Base-by-base conservation (phyloP, 371 early-diverging fungal species). In the Blakeslea trispora region DNA sequence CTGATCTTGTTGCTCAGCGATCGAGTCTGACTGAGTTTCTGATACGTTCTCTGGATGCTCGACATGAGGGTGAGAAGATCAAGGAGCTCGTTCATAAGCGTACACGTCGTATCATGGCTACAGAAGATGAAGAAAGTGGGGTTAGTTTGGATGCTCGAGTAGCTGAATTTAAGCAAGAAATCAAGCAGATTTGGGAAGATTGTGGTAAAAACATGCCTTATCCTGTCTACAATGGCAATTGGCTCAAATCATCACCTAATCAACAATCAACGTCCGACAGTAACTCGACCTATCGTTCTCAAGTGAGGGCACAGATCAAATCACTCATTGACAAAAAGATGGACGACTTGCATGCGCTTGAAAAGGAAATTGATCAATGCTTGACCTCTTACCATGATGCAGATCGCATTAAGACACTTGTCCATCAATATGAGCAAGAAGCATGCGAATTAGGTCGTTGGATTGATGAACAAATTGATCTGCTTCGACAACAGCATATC, bases 11-110 rank as follows among this genome's bases (percentile, higher is more conserved):
- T 45, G 55, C 65, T 0, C 80, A 79, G 37, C 67, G 77, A 5
- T 56, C 68, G 1, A 62, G 58, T 1, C 63, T 76, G 1, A 72
- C 67, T 6, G 77, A 79, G 23, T 74, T 75, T 37, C 43, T 74
- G 6, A 44, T 74, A 41, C 70, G 73, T 24, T 67, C 53, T n/a
- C 72, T 72, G 39, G 80, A 79, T 56, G 64, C 66, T 0, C 65
- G 61, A 6, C 71, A 63, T 22, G 73, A 76, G 41, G 76, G 73
- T 1, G 80, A 76, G 28, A 74, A 72, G 45, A 61, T 75, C 18
- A 64, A 68, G 5, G 80, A 79, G 23, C 53, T 24, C 11, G 50
- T 76, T 10, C 46, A 41, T 5, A 79, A 79, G 42, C 48, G 57
- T 18, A 65, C 62, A 15, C 64, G 80, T 10, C 66, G 75, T 15